phyloP scores from a whole-genome alignment of 768 basidiomycete species.

The Boletellus ananiceps region DNA sequence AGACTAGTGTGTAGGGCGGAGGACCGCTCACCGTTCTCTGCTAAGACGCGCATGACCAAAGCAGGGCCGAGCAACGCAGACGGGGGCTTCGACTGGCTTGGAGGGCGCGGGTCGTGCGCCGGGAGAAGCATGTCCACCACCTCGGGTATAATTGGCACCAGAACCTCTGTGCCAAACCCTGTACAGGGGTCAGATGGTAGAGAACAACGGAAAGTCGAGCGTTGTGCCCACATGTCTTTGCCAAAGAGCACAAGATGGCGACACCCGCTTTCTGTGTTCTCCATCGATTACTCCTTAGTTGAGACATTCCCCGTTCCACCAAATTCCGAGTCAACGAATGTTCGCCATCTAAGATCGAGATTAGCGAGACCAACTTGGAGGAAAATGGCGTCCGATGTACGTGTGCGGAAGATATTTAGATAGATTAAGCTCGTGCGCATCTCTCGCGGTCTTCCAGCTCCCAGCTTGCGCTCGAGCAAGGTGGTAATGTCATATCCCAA shows the following conservation, averaged over 20 bases:
- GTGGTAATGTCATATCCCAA: slow-evolving; percentile 10
- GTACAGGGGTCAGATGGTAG: background rate
- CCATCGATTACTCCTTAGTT: slow-evolving; percentile 7
- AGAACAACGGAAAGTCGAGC: background rate
- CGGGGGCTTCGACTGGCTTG: slow-evolving; percentile 1
- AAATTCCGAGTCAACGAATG: slow-evolving; percentile 5
- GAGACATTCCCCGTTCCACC: slow-evolving; percentile 12
- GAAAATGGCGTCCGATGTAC: background rate
- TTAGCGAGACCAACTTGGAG: background rate
- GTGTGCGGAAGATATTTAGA: slow-evolving; percentile 8
- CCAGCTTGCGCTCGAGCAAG: slow-evolving; percentile 10
- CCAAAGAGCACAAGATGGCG: slow-evolving; percentile 15
- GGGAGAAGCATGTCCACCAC: slow-evolving; percentile 12
- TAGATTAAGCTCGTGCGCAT: slow-evolving; percentile 16
- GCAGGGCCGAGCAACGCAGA: slow-evolving; percentile 14
- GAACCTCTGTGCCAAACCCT: slow-evolving; percentile 14
- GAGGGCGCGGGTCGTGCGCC: background rate
- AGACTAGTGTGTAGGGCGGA: too few relatives aligned
- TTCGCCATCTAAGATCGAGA: slow-evolving; percentile 2
- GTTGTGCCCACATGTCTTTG: slow-evolving; percentile 10
- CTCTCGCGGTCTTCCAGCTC: slow-evolving; percentile 8
- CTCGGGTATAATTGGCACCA: slow-evolving; percentile 6
- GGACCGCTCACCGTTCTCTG: slow-evolving; percentile 6
- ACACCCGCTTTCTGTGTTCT: slow-evolving; percentile 15
- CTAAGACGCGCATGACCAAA: slow-evolving; percentile 12